phyloP scores from a whole-genome alignment of 2,329 filamentous ascomycete species.

The Leptographium flavum region DNA sequence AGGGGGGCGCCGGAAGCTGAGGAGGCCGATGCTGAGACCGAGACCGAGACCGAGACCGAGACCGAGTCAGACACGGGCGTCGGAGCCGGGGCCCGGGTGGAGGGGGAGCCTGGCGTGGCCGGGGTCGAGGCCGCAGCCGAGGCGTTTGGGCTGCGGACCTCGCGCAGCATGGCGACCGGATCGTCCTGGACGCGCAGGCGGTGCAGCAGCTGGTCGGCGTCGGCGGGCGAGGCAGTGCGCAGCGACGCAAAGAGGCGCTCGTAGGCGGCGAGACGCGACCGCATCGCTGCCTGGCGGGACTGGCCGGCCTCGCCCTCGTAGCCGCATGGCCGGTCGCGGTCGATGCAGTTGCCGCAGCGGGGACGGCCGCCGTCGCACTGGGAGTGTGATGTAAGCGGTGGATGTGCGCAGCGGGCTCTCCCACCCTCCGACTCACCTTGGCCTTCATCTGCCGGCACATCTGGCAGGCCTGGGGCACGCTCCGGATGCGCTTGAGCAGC shows the following conservation, averaged over 20 bases:
- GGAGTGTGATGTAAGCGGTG: neutral
- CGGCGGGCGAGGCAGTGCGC: slow-evolving; percentile 11
- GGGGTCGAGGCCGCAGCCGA: neutral
- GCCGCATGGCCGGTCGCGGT: slow-evolving; percentile 15
- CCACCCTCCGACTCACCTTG: slow-evolving; percentile 14
- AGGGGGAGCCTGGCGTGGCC: neutral
- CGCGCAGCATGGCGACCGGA: slow-evolving; percentile 5
- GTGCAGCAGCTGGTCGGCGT: slow-evolving; percentile 14
- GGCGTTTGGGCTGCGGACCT: neutral
- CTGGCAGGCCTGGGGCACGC: slow-evolving; percentile 17
- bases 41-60: neutral
- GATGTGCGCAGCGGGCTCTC: neutral
- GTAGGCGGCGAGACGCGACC: slow-evolving; percentile 15
- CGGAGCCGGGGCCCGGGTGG: neutral
- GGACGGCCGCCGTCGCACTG: slow-evolving; percentile 20
- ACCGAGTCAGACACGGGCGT: neutral
- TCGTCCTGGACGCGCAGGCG: slow-evolving; percentile 13
- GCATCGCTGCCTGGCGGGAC: slow-evolving; percentile 17
- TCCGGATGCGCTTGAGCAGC: slow-evolving; percentile 9
- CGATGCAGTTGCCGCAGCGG: slow-evolving; percentile 16
- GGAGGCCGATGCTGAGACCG: neutral
- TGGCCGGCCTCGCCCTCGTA: slow-evolving; percentile 19
- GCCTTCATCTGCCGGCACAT: slow-evolving; percentile 16
- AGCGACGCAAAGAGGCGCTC: slow-evolving; percentile 16
- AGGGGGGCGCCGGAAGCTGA: neutral